Evolutionary conservation across 768 basidiomycete species (phyloP).

Genomic region (Pleurotus pulmonarius): DNA sequence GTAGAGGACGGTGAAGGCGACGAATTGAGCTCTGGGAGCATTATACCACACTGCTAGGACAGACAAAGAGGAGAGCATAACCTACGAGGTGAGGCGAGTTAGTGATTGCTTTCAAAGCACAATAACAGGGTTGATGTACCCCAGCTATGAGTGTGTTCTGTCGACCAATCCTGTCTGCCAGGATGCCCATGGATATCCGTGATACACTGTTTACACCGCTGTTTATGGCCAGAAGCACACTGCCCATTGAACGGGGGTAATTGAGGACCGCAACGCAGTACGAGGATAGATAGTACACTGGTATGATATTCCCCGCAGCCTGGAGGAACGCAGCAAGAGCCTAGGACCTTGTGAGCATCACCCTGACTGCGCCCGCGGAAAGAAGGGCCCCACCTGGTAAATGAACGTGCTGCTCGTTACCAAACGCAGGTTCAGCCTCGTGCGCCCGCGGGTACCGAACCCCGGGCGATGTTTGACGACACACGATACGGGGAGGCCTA

Average conservation of each 20-base stretch:
- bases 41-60: slow-evolving; percentile 40
- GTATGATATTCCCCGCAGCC: slow-evolving; percentile 41
- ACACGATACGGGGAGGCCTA: slow-evolving; percentile 32
- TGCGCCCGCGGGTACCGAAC: slow-evolving; percentile 20
- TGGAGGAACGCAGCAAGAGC: slow-evolving; percentile 37
- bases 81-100: slow-evolving; percentile 7
- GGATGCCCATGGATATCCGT: slow-evolving; percentile 35
- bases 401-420: slow-evolving; percentile 37
- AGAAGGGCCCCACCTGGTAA: slow-evolving; percentile 25
- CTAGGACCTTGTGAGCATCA: slow-evolving; percentile 14
- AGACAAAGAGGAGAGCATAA: slow-evolving; percentile 32
- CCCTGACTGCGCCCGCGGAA: not conserved
- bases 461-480: slow-evolving; percentile 25
- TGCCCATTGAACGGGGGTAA: slow-evolving; percentile 31
- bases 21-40: slow-evolving; percentile 31
- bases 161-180: slow-evolving; percentile 37
- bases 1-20: slow-evolving; percentile 36
- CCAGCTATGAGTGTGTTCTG: slow-evolving; percentile 40
- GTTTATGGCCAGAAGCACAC: slow-evolving; percentile 36
- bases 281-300: slow-evolving; percentile 38
- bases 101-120: not conserved
- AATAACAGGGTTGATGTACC: not conserved
- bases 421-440: slow-evolving; percentile 29
- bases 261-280: slow-evolving; percentile 36
- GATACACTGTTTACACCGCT: slow-evolving; percentile 40